Conservation (phyloP, 257 asterid species). For the Osmanthus fragrans region DNA sequence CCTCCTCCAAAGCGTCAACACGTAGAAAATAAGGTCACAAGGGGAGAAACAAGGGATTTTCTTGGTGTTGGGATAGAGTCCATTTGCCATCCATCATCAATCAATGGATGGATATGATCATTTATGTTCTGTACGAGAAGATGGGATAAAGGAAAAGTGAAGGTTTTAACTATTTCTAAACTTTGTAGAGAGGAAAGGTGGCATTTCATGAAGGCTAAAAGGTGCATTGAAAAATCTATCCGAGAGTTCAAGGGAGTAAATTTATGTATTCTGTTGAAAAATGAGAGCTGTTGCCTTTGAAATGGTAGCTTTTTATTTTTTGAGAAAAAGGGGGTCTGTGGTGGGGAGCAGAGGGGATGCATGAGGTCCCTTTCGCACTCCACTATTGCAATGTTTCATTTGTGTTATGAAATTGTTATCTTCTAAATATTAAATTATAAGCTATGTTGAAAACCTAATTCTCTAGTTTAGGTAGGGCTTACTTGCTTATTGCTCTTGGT, state of each 20-base stretch:
- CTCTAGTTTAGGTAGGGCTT: slow-evolving; percentile 16
- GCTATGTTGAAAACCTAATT: slow-evolving; percentile 17
- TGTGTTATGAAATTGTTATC: slow-evolving; percentile 46
- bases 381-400: slow-evolving; percentile 47
- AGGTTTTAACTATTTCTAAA: slow-evolving; percentile 13
- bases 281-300: slow-evolving; percentile 1
- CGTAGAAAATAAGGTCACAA: slow-evolving; percentile 29
- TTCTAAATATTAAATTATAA: slow-evolving; percentile 32
- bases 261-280: slow-evolving; percentile 60
- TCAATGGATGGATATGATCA: slow-evolving; percentile 83
- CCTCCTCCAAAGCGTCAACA: slow-evolving; percentile 56
- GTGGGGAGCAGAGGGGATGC: slow-evolving; percentile 59
- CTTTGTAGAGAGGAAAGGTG: slow-evolving; percentile 40
- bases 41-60: slow-evolving; percentile 88
- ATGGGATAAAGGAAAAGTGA: background rate
- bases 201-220: slow-evolving; percentile 47
- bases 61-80: slow-evolving; percentile 87
- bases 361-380: slow-evolving; percentile 46
- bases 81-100: slow-evolving; percentile 75
- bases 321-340: slow-evolving; percentile 34
- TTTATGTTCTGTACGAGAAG: background rate
- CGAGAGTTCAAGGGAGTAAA: slow-evolving; percentile 29
- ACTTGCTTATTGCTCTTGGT: slow-evolving; percentile 17
- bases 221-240: slow-evolving; percentile 24
- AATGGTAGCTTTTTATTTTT: slow-evolving; percentile 36